Conservation (phyloP, 495 filamentous ascomycete species). For the Neurospora discreta region DNA sequence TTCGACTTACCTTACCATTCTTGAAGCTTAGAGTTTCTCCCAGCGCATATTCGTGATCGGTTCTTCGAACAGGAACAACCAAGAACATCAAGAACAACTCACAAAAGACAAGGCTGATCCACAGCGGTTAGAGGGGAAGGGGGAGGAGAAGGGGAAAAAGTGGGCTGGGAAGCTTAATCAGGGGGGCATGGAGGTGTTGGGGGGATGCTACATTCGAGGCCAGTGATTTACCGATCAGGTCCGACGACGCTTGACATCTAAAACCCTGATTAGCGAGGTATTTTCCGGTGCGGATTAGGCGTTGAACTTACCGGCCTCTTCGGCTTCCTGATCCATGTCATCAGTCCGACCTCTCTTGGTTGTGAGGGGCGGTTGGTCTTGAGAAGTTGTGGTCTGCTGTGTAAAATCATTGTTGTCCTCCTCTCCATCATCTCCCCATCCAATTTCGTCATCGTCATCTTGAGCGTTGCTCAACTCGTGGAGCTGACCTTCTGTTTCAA, state of each 20-base stretch:
- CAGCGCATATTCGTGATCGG: neutral
- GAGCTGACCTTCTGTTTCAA: constrained; percentile 3
- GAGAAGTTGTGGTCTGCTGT: constrained; percentile 1
- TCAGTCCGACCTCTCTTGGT: constrained; percentile 21
- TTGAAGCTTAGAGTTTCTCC: neutral
- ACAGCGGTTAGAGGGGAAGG: neutral
- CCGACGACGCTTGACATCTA: constrained; percentile 42
- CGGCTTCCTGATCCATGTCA: constrained; percentile 18
- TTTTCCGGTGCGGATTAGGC: neutral
- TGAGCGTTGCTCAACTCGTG: constrained; percentile 2
- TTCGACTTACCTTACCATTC: neutral
- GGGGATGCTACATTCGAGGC: neutral
- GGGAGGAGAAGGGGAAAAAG: neutral
- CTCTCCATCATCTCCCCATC: constrained; percentile 32
- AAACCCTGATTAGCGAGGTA: constrained; percentile 14
- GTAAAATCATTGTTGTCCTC: constrained; percentile 11
- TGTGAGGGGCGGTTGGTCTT: constrained; percentile 7
- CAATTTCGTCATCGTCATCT: constrained; percentile 29
- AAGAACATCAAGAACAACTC: neutral
- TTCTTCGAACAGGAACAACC: neutral
- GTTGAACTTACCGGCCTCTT: constrained; percentile 29
- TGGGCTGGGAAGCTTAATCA: neutral
- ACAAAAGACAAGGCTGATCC: neutral
- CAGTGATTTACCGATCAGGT: constrained; percentile 22
- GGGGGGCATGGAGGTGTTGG: neutral